Conservation (phyloP, 2,329 filamentous ascomycete species). For the Paraconiothyrium brasiliense region DNA sequence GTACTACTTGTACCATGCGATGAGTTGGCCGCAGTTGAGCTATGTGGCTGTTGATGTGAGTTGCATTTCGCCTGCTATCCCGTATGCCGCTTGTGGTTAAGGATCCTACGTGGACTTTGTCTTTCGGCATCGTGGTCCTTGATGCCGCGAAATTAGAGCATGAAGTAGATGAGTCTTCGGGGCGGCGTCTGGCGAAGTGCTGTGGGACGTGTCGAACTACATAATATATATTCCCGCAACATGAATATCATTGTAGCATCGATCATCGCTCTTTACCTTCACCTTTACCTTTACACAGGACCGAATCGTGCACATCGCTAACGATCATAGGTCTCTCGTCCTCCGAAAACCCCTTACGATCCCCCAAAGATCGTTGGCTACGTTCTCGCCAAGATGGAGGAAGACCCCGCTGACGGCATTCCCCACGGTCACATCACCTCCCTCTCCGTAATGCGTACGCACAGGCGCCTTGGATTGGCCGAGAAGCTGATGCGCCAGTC, state of each 20-base stretch:
- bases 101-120: too few species aligned
- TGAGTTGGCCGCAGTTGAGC: constrained; percentile 96
- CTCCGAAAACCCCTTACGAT: constrained; percentile 79
- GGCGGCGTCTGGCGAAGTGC: neutral
- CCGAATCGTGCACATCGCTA: neutral
- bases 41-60: constrained; percentile 89
- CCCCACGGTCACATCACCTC: constrained; percentile 97
- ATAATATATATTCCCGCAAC: neutral
- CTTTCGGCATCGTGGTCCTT: neutral
- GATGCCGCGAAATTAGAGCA: neutral
- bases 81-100: neutral
- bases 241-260: neutral
- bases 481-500: constrained; percentile 98
- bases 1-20: constrained; percentile 99
- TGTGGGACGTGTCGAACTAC: neutral
- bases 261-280: too few species aligned
- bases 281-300: neutral
- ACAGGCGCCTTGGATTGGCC: constrained; percentile 87
- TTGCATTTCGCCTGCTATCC: constrained; percentile 19
- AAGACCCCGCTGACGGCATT: constrained; percentile 90
- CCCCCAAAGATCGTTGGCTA: constrained; percentile 98
- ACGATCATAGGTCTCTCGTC: constrained; percentile 70
- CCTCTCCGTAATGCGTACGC: constrained; percentile 94
- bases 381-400: constrained; percentile 99
- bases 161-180: too few species aligned